Evolutionary conservation across 2,329 filamentous ascomycete species (phyloP).

Genomic region (Aspergillus ochraceoroseus): DNA sequence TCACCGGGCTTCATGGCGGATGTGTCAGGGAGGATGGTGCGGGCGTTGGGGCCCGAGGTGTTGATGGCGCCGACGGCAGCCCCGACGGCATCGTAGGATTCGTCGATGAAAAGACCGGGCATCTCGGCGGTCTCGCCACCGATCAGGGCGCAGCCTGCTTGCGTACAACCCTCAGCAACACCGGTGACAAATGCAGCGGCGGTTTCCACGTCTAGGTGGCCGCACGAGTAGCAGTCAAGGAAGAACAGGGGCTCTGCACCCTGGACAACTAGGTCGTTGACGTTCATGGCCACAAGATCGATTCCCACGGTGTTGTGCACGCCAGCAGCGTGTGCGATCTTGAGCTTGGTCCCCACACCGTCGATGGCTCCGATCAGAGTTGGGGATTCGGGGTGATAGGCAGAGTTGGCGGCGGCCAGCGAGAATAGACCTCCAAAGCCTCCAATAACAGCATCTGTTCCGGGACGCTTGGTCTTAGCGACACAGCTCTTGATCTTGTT

Average conservation of each 20-base stretch:
- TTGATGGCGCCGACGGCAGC: conserved; percentile 80
- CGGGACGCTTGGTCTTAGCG: conserved; percentile 74
- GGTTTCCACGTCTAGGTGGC: conserved; percentile 70
- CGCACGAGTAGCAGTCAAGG: conserved; percentile 96
- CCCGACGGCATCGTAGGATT: conserved; percentile 90
- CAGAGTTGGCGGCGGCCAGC: conserved; percentile 60
- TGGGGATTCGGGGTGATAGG: conserved; percentile 69
- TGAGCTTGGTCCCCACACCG: conserved; percentile 93
- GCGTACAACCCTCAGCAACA: conserved; percentile 78
- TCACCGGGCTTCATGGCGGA: conserved; percentile 75
- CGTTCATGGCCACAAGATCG: conserved; percentile 97
- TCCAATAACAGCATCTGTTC: conserved; percentile 88
- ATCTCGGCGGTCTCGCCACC: conserved; percentile 98
- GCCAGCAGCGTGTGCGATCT: conserved; percentile 83
- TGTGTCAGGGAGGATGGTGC: conserved; percentile 67
- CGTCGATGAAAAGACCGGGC: conserved; percentile 85
- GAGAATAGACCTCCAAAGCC: conserved; percentile 90
- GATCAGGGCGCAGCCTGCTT: conserved; percentile 83
- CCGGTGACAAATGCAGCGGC: conserved; percentile 86
- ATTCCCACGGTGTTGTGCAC: conserved; percentile 95
- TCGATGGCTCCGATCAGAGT: conserved; percentile 92
- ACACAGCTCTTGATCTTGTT: conserved; percentile 87
- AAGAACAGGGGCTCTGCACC: conserved; percentile 94
- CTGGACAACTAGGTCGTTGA: conserved; percentile 95
- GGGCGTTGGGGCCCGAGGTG: conserved; percentile 48